Evolutionary conservation across 495 filamentous ascomycete genomes (phyloP).

Genomic region (Talaromyces thailandensis): DNA sequence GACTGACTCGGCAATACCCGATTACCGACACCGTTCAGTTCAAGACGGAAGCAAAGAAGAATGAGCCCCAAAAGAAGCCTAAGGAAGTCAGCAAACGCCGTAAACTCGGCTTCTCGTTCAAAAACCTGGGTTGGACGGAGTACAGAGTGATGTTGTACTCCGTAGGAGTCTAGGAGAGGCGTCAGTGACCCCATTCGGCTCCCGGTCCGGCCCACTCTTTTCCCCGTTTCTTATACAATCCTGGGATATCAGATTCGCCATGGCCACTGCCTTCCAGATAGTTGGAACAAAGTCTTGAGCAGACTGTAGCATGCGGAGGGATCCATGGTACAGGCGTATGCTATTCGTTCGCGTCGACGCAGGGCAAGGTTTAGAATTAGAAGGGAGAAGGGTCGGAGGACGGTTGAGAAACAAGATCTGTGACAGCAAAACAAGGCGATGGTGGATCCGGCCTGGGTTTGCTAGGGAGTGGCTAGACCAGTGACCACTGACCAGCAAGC

Average conservation of each 20-base stretch:
- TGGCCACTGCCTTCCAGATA: neutral
- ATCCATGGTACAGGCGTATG: neutral
- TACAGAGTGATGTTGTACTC: neutral
- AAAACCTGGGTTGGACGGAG: neutral
- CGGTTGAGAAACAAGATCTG: neutral
- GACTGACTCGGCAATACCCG: neutral
- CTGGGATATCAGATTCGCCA: neutral
- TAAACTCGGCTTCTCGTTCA: neutral
- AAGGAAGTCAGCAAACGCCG: neutral
- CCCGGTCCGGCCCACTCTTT: neutral
- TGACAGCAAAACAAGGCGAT: neutral
- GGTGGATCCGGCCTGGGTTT: neutral
- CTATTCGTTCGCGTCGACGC: neutral
- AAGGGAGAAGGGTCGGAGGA: neutral
- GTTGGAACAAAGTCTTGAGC: neutral
- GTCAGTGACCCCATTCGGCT: neutral
- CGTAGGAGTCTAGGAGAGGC: neutral
- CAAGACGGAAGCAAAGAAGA: neutral
- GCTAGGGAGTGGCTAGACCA: neutral
- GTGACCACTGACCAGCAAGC: neutral
- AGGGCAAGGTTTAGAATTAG: neutral
- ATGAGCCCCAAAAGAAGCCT: neutral
- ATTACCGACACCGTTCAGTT: neutral
- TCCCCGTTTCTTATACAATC: neutral
- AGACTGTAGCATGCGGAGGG: neutral